These are phyloP conservation scores for Periglandula ipomoeae DNA, from an alignment of 2,329 filamentous ascomycete species.

Conservation along the genomic window DNA sequence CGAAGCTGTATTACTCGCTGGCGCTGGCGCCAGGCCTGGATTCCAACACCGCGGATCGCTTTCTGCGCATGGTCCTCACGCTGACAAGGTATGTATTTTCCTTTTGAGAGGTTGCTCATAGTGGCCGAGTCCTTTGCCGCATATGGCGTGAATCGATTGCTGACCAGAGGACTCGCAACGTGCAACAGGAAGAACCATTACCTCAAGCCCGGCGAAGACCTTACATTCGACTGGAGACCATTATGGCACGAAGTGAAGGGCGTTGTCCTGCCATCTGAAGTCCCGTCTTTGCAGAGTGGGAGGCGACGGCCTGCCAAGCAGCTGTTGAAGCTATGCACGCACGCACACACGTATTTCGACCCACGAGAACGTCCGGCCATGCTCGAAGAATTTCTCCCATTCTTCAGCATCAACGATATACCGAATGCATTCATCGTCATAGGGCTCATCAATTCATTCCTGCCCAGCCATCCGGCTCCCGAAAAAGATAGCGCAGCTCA, in stretches of 20 bases:
- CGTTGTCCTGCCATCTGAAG: slow-evolving; percentile 79
- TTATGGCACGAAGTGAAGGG: slow-evolving; percentile 89
- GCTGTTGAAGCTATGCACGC: slow-evolving; percentile 80
- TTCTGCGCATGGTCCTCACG: slow-evolving; percentile 92
- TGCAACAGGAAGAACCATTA: slow-evolving; percentile 78
- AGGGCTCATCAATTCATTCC: slow-evolving; percentile 73
- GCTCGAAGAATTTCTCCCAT: slow-evolving; percentile 71
- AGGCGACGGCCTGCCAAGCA: slow-evolving; percentile 50
- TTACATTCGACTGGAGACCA: slow-evolving; percentile 88
- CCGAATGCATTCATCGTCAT: slow-evolving; percentile 91
- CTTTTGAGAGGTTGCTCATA: neutral
- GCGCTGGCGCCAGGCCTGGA: slow-evolving; percentile 85
- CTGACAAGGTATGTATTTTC: slow-evolving; percentile 67
- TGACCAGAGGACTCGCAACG: slow-evolving; percentile 1
- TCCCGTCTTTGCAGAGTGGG: slow-evolving; percentile 52
- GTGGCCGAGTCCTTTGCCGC: slow-evolving; percentile 1
- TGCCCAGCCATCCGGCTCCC: slow-evolving; percentile 75
- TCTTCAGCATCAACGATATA: slow-evolving; percentile 87
- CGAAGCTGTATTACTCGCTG: slow-evolving; percentile 90
- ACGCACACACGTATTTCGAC: slow-evolving; percentile 88
- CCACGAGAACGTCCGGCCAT: slow-evolving; percentile 75
- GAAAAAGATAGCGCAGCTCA: slow-evolving; percentile 65
- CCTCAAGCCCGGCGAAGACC: slow-evolving; percentile 78
- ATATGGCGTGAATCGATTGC: slow-evolving; percentile 2
- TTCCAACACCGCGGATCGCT: slow-evolving; percentile 71